These are phyloP conservation scores for Didymella segeticola DNA, from an alignment of 2,329 filamentous ascomycete genomes.

Conservation along the genomic window DNA sequence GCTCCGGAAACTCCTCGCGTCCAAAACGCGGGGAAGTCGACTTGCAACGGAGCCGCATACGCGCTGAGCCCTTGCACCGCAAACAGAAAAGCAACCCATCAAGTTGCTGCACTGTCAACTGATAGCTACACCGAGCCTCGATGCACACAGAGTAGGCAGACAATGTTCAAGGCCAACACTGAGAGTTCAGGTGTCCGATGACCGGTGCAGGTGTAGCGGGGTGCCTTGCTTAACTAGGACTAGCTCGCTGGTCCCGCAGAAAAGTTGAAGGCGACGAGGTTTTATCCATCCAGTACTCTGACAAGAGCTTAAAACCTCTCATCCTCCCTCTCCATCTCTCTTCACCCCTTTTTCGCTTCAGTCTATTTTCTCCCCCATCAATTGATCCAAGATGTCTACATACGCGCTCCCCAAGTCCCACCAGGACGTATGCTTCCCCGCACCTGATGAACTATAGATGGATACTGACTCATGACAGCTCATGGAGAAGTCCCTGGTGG, in stretches of 20 bases:
- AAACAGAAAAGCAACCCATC: conserved; percentile 10
- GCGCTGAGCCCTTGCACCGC: background rate
- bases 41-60: conserved; percentile 7
- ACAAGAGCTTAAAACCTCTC: conserved; percentile 23
- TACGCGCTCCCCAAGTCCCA: conserved; percentile 72
- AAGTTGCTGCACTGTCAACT: background rate
- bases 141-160: background rate
- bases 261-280: conserved; percentile 31
- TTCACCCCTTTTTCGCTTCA: conserved; percentile 3
- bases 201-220: conserved; percentile 27
- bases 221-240: conserved; percentile 24
- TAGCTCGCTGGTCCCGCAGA: conserved; percentile 32
- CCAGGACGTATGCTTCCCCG: conserved; percentile 63
- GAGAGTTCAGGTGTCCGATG: conserved; percentile 31
- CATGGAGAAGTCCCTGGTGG: conserved; percentile 92
- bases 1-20: conserved; percentile 16
- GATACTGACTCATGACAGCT: conserved; percentile 66
- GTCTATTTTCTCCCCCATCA: conserved; percentile 5
- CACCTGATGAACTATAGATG: conserved; percentile 18
- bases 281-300: conserved; percentile 21
- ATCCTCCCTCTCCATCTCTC: conserved; percentile 4
- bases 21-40: conserved; percentile 10
- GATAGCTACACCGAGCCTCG: background rate
- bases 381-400: conserved; percentile 46
- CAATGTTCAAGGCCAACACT: conserved; percentile 2